Base-by-base conservation (phyloP, 352 stramenopile species). In the Globisporangium paddicum region DNA sequence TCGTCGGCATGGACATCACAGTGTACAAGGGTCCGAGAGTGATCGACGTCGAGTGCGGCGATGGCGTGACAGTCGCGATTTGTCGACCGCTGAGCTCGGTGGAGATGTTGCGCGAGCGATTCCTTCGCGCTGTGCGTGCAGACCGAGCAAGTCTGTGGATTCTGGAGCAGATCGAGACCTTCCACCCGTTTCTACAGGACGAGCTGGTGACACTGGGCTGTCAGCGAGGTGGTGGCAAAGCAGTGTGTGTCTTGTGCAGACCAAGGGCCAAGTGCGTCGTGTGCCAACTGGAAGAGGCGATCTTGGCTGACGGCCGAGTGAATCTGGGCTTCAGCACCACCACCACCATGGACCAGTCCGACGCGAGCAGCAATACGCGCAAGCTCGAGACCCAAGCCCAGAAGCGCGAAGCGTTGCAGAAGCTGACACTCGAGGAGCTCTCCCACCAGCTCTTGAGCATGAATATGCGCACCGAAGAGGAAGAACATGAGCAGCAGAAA, bases 81-180 rank as follows among this genome's bases (percentile, higher is more conserved):
- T 91, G 81, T 25, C 58, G 69, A 0, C 69, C 81, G 2, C 25
- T 83, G 13, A 72, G 63, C 38, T 63, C 58, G 6, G 35, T 50
- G 18, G 72, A 75, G 0, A 66, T 75, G 37, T 25, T 91, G 49
- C 73, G 72, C 19, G 78, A 88, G 25, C 78, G 71, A 4, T 90
- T 82, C 30, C 60, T 73, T 35, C 79, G 79, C 18, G 79, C 79
- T 7, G 56, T 84, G 9, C 73, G 79, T 28, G 77, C 76, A 11
- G 77, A 93, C 42, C 66, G 66, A 3, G 70, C 68, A 1, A 76
- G 50, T 65, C 21, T 78, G 8, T 73, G 62, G 55, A 63, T 89
- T 2, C 58, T 93, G 2, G 38, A 81, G 40, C 81, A 93, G 48
- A 60, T 90, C 26, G 79, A 86, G 40, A 87, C 81, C 3, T 93